A percentile compares a stretch with the other conserved stretches of the same genome.
These are phyloP conservation scores for Cronartium ribicola DNA, from an alignment of 1,284 basidiomycete species.

Conservation along the genomic window DNA sequence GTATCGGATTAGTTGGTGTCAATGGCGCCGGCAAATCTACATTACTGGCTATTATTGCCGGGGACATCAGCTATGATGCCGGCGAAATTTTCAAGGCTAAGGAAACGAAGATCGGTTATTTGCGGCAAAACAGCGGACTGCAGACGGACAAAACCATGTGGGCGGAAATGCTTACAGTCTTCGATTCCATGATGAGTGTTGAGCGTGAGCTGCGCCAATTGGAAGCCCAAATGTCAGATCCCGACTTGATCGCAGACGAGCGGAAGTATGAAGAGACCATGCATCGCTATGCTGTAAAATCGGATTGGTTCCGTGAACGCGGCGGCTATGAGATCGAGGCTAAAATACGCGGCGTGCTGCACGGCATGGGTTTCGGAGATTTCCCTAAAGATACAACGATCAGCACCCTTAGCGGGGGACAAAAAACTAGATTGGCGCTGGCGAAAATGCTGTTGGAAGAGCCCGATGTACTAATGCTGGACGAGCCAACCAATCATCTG, in stretches of 20 bases:
- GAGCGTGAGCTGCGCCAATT: conserved; percentile 81
- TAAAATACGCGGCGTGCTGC: not conserved
- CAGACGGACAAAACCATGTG: too few species aligned
- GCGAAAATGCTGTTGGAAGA: conserved; percentile 55
- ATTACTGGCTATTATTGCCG: conserved; percentile 88
- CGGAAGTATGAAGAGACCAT: not conserved
- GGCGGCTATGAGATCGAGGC: too few species aligned
- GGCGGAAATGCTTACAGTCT: too few species aligned
- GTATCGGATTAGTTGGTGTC: conserved; percentile 93
- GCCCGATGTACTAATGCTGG: conserved; percentile 53
- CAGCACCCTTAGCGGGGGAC: conserved; percentile 87
- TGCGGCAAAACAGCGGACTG: too few species aligned
- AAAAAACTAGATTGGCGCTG: conserved; percentile 73
- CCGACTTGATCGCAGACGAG: conserved; percentile 72
- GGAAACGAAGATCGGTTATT: too few species aligned
- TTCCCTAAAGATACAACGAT: conserved; percentile 92
- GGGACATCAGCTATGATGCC: conserved; percentile 92
- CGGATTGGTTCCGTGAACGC: too few species aligned
- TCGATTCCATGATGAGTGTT: too few species aligned
- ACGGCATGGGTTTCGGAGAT: conserved; percentile 63
- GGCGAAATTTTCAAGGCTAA: too few species aligned
- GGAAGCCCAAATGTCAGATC: conserved; percentile 94
- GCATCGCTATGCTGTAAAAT: too few species aligned
- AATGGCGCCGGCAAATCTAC: conserved; percentile 99
- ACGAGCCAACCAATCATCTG: conserved; percentile 42